A percentile compares a stretch with the other conserved stretches of the same genome.
phyloP scores from a whole-genome alignment of 352 stramenopile genomes.

The Pythium folliculosum region DNA sequence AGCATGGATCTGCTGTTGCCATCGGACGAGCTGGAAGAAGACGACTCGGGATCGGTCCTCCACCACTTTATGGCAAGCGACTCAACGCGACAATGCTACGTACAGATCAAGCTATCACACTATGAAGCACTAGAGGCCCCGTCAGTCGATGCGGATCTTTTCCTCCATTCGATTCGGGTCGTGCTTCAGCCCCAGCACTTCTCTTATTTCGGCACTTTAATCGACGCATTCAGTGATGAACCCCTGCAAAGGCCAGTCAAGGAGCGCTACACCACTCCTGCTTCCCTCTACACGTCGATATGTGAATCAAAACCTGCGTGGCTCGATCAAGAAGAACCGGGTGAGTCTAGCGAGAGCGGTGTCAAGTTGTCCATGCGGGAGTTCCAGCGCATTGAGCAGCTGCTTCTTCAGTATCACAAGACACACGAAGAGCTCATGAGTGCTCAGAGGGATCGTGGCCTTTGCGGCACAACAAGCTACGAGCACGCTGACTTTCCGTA shows the following conservation, averaged over 20 bases:
- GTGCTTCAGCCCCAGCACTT: slow-evolving; percentile 85
- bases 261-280: slow-evolving; percentile 34
- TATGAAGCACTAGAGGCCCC: slow-evolving; percentile 74
- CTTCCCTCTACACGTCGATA: slow-evolving; percentile 74
- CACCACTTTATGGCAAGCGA: slow-evolving; percentile 71
- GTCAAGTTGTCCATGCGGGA: slow-evolving; percentile 76
- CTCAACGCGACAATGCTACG: slow-evolving; percentile 64
- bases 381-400: slow-evolving; percentile 85
- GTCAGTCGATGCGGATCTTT: slow-evolving; percentile 76
- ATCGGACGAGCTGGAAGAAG: slow-evolving; percentile 44
- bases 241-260: not conserved
- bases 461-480: not conserved
- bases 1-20: slow-evolving; percentile 80
- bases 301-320: slow-evolving; percentile 66
- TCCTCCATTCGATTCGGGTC: slow-evolving; percentile 79
- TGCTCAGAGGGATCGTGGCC: slow-evolving; percentile 12
- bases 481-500: slow-evolving; percentile 33
- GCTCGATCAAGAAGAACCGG: slow-evolving; percentile 51
- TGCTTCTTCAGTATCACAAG: slow-evolving; percentile 78
- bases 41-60: slow-evolving; percentile 33
- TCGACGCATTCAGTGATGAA: slow-evolving; percentile 62
- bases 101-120: slow-evolving; percentile 84
- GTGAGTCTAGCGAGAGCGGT: slow-evolving; percentile 22
- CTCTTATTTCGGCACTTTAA: slow-evolving; percentile 59
- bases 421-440: slow-evolving; percentile 64